Base-by-base conservation (phyloP, 768 basidiomycete species). In the Leccinum sublutescens region DNA sequence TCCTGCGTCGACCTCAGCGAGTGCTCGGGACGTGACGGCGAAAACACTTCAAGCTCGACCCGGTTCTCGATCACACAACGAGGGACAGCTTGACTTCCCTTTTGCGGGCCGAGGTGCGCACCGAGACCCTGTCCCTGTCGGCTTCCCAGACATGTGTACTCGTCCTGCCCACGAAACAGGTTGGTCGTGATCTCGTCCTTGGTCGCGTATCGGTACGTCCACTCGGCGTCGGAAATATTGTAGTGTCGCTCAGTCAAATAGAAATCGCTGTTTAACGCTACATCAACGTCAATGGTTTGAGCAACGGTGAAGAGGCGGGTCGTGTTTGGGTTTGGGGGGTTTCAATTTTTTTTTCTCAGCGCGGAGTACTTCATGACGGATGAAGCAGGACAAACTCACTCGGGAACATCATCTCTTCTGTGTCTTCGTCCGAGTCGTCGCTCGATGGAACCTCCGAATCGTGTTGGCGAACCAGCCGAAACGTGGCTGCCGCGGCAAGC, bases 171-270 rank as follows among this genome's bases (percentile, higher is more conserved):
- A 4, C 21, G 61, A 55, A 69, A 71, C 47, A 62, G 49, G 60
- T 73, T 73, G 54, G 62, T 64, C 11, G 52, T 60, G 4, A 75
- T 66, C 54, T 73, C 72, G n/a, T 73, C 60, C 15, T 65, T 53
- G 31, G 72, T 74, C 33, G 72, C 63, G 36, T 75, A 75, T 55
- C 72, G 71, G 58, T 73, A 73, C 34, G 38, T 51, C 73, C 73
- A 73, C 25, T 58, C 62, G 8, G 19, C 43, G 19, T 60, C 49
- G 21, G 62, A 56, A 48, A 11, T 11, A 34, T 60, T 25, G 23
- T 43, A 5, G 2, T 17, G 11, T 31, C 33, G 58, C 17, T 67
- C 36, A 17, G 38, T 40, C 43, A 31, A 19, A 31, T 70, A 75
- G 50, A 62, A 72, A 1, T 23, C 48, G 40, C 36, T 19, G 43